phyloP scores from a whole-genome alignment of 495 filamentous ascomycete genomes.

The Penicillium paxilli region DNA sequence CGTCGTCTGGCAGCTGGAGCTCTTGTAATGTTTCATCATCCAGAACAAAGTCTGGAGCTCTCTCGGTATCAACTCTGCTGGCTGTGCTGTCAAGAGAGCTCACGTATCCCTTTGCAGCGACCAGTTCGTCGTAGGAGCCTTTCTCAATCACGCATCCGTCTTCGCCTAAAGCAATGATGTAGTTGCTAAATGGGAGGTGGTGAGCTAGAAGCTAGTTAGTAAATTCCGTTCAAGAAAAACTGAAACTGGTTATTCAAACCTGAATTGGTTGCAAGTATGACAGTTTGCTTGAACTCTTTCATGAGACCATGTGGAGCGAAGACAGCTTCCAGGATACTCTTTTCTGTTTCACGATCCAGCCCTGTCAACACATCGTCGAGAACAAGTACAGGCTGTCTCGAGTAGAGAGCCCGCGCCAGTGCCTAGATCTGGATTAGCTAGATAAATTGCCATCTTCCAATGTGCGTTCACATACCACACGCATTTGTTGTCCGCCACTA shows the following conservation, averaged over 20 bases:
- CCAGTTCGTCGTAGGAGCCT: conserved; percentile 13
- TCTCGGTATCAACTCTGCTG: not conserved
- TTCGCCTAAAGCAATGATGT: conserved; percentile 16
- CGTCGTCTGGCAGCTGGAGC: conserved; percentile 12
- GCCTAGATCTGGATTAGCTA: conserved; percentile 15
- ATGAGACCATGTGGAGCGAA: conserved; percentile 25
- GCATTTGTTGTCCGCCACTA: conserved; percentile 66
- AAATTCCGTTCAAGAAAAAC: not conserved
- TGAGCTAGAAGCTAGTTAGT: conserved; percentile 15
- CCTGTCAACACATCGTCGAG: conserved; percentile 56
- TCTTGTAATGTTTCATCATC: conserved; percentile 21
- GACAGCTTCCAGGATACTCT: conserved; percentile 23
- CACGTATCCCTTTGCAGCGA: conserved; percentile 5
- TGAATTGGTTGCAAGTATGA: conserved; percentile 35
- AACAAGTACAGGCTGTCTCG: conserved; percentile 47
- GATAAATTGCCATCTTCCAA: not conserved
- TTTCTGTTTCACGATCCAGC: conserved; percentile 50
- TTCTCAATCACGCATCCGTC: conserved; percentile 13
- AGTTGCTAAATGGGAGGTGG: conserved; percentile 21
- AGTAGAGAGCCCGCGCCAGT: conserved; percentile 56
- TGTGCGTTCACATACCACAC: conserved; percentile 36
- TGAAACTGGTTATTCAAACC: conserved; percentile 2
- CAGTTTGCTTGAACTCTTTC: conserved; percentile 21
- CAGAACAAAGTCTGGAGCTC: conserved; percentile 14
- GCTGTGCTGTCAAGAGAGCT: not conserved